These are phyloP conservation scores for Melastoma candidum DNA, from an alignment of 441 rosid genomes.

Conservation along the genomic window DNA sequence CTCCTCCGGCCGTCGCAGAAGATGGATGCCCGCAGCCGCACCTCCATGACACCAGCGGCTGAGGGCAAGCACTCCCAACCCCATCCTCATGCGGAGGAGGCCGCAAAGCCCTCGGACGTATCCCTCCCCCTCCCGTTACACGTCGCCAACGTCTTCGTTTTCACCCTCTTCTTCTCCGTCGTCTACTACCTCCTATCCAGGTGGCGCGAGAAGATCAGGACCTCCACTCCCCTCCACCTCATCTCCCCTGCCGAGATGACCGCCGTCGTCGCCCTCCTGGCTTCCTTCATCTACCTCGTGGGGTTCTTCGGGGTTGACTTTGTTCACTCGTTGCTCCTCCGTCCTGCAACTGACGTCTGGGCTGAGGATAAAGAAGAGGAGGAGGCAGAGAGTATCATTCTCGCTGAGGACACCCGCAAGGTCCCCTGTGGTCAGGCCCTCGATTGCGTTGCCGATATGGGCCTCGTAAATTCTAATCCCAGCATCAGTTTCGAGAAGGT, in stretches of 20 bases:
- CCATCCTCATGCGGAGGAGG: conserved; percentile 4
- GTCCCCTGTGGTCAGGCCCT: conserved; percentile 31
- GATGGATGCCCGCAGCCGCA: conserved; percentile 32
- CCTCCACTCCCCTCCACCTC: conserved; percentile 38
- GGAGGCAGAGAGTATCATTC: conserved; percentile 7
- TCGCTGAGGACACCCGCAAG: conserved; percentile 21
- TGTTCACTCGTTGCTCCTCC: conserved; percentile 28
- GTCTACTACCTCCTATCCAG: conserved; percentile 38
- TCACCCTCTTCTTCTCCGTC: conserved; percentile 35
- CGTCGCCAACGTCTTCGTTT: conserved; percentile 32
- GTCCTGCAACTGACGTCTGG: conserved; percentile 35
- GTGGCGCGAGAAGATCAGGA: conserved; percentile 51
- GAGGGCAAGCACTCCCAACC: background rate
- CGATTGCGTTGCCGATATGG: conserved; percentile 9
- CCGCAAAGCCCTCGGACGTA: conserved; percentile 27
- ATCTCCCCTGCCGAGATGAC: conserved; percentile 29
- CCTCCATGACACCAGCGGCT: background rate
- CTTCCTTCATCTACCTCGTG: conserved; percentile 36
- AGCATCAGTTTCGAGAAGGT: too few relatives aligned
- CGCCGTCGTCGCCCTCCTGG: conserved; percentile 30
- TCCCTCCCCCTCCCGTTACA: conserved; percentile 35
- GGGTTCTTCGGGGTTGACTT: conserved; percentile 47
- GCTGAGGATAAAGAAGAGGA: conserved; percentile 21
- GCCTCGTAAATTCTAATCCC: too few relatives aligned
- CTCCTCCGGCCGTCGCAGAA: conserved; percentile 7